These are phyloP conservation scores for Fusarium secorum DNA, from an alignment of 2,329 filamentous ascomycete species.

Conservation along the genomic window DNA sequence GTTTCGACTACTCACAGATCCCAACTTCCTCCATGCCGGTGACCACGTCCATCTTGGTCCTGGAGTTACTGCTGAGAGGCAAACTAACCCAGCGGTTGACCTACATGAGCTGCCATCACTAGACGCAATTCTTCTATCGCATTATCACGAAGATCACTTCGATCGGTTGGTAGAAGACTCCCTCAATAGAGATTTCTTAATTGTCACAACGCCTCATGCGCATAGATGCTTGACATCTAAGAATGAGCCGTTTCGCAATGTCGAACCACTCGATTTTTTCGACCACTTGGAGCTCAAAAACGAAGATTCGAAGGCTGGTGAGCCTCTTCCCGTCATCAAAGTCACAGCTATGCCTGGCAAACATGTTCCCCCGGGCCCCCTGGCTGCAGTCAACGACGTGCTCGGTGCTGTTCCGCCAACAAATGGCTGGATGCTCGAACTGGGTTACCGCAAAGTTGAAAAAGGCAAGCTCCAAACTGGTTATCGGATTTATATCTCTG, in stretches of 20 bases:
- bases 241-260: slow-evolving; percentile 60
- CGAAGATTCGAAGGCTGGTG: slow-evolving; percentile 10
- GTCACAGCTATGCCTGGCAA: slow-evolving; percentile 71
- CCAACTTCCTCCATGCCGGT: slow-evolving; percentile 71
- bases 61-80: slow-evolving; percentile 62
- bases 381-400: slow-evolving; percentile 50
- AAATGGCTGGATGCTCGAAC: slow-evolving; percentile 72
- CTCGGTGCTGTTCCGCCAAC: slow-evolving; percentile 64
- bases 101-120: slow-evolving; percentile 66
- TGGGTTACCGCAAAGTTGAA: slow-evolving; percentile 56
- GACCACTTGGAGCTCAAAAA: slow-evolving; percentile 51
- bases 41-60: slow-evolving; percentile 73
- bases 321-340: slow-evolving; percentile 52
- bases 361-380: slow-evolving; percentile 58
- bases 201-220: slow-evolving; percentile 70
- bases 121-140: slow-evolving; percentile 67
- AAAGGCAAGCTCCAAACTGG: slow-evolving; percentile 52
- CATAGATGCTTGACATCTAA: slow-evolving; percentile 57
- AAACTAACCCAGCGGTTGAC: slow-evolving; percentile 67
- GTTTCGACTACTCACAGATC: slow-evolving; percentile 63
- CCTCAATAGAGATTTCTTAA: slow-evolving; percentile 60
- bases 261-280: slow-evolving; percentile 64
- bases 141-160: slow-evolving; percentile 67
- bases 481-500: slow-evolving; percentile 71
- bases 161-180: slow-evolving; percentile 50